Base-by-base conservation (phyloP, 805 yeast species). In the Teunomyces gatunensis region DNA sequence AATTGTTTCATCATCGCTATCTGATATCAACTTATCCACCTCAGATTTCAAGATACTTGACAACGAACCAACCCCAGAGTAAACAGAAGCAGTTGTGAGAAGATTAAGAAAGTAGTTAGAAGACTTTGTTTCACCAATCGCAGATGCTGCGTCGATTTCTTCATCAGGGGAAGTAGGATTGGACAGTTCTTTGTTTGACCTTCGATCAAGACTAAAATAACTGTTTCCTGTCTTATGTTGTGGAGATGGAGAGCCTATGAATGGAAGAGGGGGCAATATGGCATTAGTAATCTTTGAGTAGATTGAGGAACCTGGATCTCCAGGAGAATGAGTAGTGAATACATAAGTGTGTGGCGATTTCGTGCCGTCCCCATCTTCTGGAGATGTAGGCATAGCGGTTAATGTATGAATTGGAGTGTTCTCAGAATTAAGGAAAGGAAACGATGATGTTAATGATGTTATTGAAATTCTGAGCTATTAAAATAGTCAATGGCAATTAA, bases 11-110 rank as follows among this genome's bases (percentile, higher is more conserved):
- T 23, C 40, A 6, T 37, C 33, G 33, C 13, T 28, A 13, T 29
- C 43, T 17, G n/a, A 9, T n/a, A 10, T 27, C 4, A 45, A 30
- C 23, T 30, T 37, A 11, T 42, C 35, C 36, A 42, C 27, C n/a
- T 43, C 44, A 4, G 40, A 25, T 9, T 32, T 42, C 28, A 42
- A 18, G n/a, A 37, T 5, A 6, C 15, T 37, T 6, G 40, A 37
- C 23, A 37, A 13, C 3, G 35, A 25, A 1, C 59, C 57, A 6
- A 62, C 44, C 1, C 69, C 73, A 0, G 69, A 54, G 46, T 54
- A 61, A 5, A 68, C 57, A 39, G 60, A 61, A 0, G 71, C 60
- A 1, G 71, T 57, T 15, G 71, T 57, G 5, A 71, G 48, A 40
- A 67, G 50, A 49, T 61, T 58, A 25, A 67, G 46, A 20, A 69